Evolutionary conservation across 2,329 filamentous ascomycete genomes (phyloP), one percentile per base, ranked within the genome.

Genomic region (Dendryphion nanum): DNA sequence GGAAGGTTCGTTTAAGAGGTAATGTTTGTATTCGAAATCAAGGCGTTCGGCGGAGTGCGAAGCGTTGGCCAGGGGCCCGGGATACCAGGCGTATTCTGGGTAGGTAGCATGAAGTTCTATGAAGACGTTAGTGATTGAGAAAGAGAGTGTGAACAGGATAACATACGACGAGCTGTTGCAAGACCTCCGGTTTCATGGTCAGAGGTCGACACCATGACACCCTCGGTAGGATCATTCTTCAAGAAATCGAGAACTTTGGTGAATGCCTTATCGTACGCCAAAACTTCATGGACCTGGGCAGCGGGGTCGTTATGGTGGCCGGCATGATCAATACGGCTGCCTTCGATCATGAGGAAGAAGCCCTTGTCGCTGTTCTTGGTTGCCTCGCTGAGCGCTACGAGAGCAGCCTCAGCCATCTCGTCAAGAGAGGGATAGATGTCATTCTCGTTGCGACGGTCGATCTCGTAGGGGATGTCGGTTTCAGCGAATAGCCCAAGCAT

Each of bases 341-440:
- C 93, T 67, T 98, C 93, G 44, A 98, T 94, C 91, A 98, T 95
- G 53, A 98, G 74, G 69, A 98, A 98, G 74, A 97, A 98, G 4
- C 93, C 93, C 66, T 94, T 82, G 29, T 97, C 89, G 45, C 80
- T 89, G 58, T 90, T 75, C 57, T 79, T 75, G 0, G 93, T 96
- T 0, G 90, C 93, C 42, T 82, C 81, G 45, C 85, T 85, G 17
- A 98, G 78, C 1, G 87, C 82, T 12, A 77, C 80, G 45, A 98
- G 73, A 1, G 93, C 91, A 13, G 87, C 88, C 51, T 78, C 76
- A 6, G 91, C 81, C 89, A 96, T 97, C 67, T 96, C 90, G 60
- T 86, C 86, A 28, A 98, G 73, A 13, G 88, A 91, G 3, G 93
- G 93, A 60, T 95, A 97, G 19, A 82, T 66, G 37, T 93, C 81